Base-by-base conservation (phyloP, 352 stramenopile species). In the Phytophthora chlamydospora region DNA sequence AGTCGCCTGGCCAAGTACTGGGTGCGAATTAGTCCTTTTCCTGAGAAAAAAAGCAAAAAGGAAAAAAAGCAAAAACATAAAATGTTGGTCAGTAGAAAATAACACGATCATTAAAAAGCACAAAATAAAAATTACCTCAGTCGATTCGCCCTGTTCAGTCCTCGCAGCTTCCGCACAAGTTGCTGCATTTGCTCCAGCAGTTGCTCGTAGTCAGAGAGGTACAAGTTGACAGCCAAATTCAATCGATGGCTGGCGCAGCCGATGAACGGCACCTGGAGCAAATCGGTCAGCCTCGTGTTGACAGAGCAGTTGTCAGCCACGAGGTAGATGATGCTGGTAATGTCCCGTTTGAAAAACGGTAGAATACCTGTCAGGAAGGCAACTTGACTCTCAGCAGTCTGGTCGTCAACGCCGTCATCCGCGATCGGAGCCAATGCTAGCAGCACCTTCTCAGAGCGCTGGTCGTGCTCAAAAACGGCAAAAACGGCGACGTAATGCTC, bases 391-490 rank as follows among this genome's bases (percentile, higher is more conserved):
- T 11, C 13, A 3, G 48, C 17, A 7, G 34, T 38, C 19, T 56
- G 21, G 16, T 47, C 48, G 12, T 38, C 16, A n/a, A 46, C n/a
- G 16, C 36, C 35, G 27, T 56, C 48, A 24, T 45, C 35, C 6
- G 36, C 34, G 6, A 46, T 13, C 10, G 36, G 35, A 9, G 48
- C 0, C 34, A 56, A 38, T 8, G 36, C 34, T 3, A 58, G 49
- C n/a, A 58, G 27, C 12, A 39, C 21, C 13, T 46, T 58, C 35
- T 58, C 27, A 24, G n/a, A n/a, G n/a, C n/a, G n/a, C n/a, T n/a
- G n/a, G n/a, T n/a, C n/a, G n/a, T n/a, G n/a, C n/a, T n/a, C n/a
- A n/a, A n/a, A n/a, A n/a, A n/a, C n/a, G n/a, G n/a, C n/a, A n/a
- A n/a, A n/a, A n/a, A n/a, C n/a, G n/a, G n/a, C n/a, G n/a, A n/a